Evolutionary conservation across 2,329 filamentous ascomycete genomes (phyloP), one percentile per base, ranked within the genome.

Genomic region (Ilyonectria robusta): DNA sequence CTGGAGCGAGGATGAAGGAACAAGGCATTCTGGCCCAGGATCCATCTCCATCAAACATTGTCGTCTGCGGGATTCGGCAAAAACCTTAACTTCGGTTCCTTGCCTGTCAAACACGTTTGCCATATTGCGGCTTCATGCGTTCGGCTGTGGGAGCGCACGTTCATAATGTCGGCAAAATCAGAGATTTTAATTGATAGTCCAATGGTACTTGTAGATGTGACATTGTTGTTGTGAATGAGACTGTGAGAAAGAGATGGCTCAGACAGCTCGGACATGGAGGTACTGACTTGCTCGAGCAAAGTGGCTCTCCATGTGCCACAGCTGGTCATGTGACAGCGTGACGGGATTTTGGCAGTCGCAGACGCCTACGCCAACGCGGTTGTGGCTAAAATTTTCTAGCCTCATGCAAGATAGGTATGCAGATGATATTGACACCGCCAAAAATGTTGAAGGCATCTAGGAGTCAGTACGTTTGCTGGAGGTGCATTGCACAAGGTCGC

Each of bases 381-480:
- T 59, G 69, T 70, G 64, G 62, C 68, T 72, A 70, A 77, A 76
- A 71, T 73, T 75, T 73, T 73, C 65, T 17, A 70, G 70, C 63
- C 63, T 71, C 51, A 29, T 46, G 47, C 40, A 42, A 29, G 37
- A 47, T 13, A 29, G 37, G 42, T 13, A 59, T 35, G 59, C 42
- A 19, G 62, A 63, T 47, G 29, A 55, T n/a, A 40, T 37, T 37
- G n/a, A 53, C 40, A 23, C 60, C 29, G 23, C 57, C 65, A 70
- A 60, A 60, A 29, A 83, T 80, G 77, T 68, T 82, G 59, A 75
- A 73, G 58, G 72, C 68, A 29, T 70, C 78, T 48, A 70, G 70
- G 54, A 72, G 68, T 26, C 74, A 75, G n/a, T 79, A 77, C 60
- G 68, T 80, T 31, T 81, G 80, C 64, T 76, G 78, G 74, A 76